Base-by-base conservation (phyloP, 495 filamentous ascomycete species). In the Opeltia flavorubescens region DNA sequence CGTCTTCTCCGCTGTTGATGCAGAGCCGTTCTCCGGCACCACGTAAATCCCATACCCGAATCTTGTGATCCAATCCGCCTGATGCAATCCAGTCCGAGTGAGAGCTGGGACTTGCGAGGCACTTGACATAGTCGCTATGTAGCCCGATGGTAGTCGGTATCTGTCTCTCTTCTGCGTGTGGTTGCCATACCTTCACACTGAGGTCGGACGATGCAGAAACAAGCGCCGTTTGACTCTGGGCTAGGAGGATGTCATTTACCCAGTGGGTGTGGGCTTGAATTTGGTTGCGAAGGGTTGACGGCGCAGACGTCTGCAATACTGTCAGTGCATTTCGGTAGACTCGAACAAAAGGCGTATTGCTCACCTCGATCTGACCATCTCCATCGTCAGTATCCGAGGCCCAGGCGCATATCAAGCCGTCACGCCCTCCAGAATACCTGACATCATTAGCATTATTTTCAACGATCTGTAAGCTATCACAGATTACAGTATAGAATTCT, bases 181-280 rank as follows among this genome's bases (percentile, higher is more conserved):
- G 91, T 50, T 89, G 77, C 91, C 91, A 98, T 59, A 94, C 70
- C 62, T 93, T 86, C 41, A 98, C 89, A 8, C 85, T 89, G 26
- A 93, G 80, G 63, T 98, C 91, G 11, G 93, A 95, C 4, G 91
- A 96, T 18, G 87, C 89, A 9, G 93, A 94, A 6, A 95, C 84
- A 9, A 98, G 69, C 5, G 86, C 86, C 15, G 78, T 74, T 59
- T 94, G 85, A 42, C 81, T 77, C 55, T 88, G 74, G 24, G 83
- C 80, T 45, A 96, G 76, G n/a, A 80, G 77, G 49, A 98, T 85
- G 56, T 96, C 89, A 59, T 96, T 96, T 61, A 98, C 83, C 91
- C 91, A 96, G 63, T 96, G 89, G 24, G 89, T 96, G 61, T 98
- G 91, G 11, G 91, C 93, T 57, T 95, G 88, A n/a, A 89, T 84